Base-by-base conservation (phyloP, 2,329 filamentous ascomycete genomes). In the Talaromyces sp. region DNA sequence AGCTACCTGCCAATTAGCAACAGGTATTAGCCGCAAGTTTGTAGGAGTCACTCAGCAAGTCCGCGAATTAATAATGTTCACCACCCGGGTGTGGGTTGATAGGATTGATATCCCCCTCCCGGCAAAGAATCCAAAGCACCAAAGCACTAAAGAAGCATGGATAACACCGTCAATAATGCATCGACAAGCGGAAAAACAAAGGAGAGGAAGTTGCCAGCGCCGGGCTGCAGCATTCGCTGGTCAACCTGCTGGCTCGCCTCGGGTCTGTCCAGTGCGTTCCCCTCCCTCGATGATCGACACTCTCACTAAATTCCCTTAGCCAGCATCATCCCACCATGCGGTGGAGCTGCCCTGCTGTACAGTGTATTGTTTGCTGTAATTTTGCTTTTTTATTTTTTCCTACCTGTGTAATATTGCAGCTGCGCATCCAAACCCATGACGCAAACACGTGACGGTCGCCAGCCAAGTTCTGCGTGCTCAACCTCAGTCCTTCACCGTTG, bases 381-480 rank as follows among this genome's bases (percentile, higher is more conserved):
- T 27, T 52, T 17, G 22, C 61, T 64, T 59, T 62, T 52, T 67
- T 15, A 25, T n/a, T 39, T 64, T 57, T 62, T 19, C 25, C 2
- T 3, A 4, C 44, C 44, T 13, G 4, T 15, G 2, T 3, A 5
- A 44, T 67, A 63, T 1, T 30, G 28, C 66, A 67, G 65, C 65
- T 67, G 56, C 54, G 63, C 63, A 68, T 62, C 64, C 67, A 68
- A 69, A 66, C 68, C 67, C 67, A 72, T 73, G 70, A 73, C 69
- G 70, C 70, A 71, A 67, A 67, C 72, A 74, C 72, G 72, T 74
- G 72, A 74, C 67, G 65, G 57, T 22, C 28, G 19, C 13, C 44
- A 47, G 44, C 44, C 44, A 47, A 47, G 44, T 47, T 47, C 44
- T 47, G 44, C 44, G 17, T 25, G 33, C 44, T 47, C 44, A 22